Percentiles rank a stretch among this genome's conserved stretches.
Conservation (phyloP, 108 stramenopile species). For the Fragilaria crotonensis region DNA sequence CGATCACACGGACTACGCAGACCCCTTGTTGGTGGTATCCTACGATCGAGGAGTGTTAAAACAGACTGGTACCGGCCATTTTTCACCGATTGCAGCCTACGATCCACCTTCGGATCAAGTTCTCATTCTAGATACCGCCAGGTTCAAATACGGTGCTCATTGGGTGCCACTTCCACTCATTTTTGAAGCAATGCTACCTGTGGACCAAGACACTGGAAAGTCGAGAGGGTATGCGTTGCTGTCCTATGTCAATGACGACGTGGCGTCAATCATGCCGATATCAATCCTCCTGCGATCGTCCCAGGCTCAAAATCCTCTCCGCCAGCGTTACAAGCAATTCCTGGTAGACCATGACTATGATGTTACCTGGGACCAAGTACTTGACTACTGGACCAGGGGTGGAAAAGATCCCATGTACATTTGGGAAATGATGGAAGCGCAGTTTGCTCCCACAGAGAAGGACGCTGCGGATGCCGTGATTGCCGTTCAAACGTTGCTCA, state of each 20-base stretch:
- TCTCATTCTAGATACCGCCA: constrained; percentile 77
- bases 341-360: background rate
- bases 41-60: constrained; percentile 56
- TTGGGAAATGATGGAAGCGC: constrained; percentile 59
- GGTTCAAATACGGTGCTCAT: constrained; percentile 83
- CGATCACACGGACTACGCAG: background rate
- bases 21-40: constrained; percentile 31
- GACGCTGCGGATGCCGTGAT: constrained; percentile 3
- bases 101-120: constrained; percentile 50
- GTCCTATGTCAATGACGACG: constrained; percentile 20
- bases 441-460: constrained; percentile 33
- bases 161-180: constrained; percentile 51
- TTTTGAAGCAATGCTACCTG: constrained; percentile 56
- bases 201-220: constrained; percentile 65
- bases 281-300: constrained; percentile 62
- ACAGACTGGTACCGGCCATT: constrained; percentile 86
- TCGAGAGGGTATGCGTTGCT: constrained; percentile 76
- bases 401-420: constrained; percentile 18
- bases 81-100: constrained; percentile 78
- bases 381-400: constrained; percentile 49
- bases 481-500: background rate
- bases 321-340: constrained; percentile 21
- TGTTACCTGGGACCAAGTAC: constrained; percentile 33
- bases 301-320: constrained; percentile 30
- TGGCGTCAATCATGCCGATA: constrained; percentile 22